phyloP scores from a whole-genome alignment of 805 yeast species.

The Nakazawaea wyomingensis region DNA sequence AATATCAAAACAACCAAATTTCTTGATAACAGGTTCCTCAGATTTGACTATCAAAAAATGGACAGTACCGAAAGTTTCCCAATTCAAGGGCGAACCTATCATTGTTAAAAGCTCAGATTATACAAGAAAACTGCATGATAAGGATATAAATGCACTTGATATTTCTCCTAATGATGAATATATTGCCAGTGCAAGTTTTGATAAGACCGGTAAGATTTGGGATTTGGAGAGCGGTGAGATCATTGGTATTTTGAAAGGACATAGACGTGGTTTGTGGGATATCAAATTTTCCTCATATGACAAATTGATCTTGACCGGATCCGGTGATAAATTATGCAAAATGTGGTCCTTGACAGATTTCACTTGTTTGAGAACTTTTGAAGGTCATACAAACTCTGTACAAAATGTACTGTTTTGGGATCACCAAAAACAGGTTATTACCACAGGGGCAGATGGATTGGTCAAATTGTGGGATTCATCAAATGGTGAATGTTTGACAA shows the following conservation, averaged over 20 bases:
- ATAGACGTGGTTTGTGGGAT: slow-evolving; percentile 93
- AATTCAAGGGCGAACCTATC: slow-evolving; percentile 19
- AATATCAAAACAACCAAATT: slow-evolving; percentile 45
- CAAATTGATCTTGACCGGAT: slow-evolving; percentile 70
- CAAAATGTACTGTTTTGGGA: slow-evolving; percentile 73
- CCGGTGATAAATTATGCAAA: slow-evolving; percentile 88
- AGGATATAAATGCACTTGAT: slow-evolving; percentile 87
- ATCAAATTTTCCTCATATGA: slow-evolving; percentile 78
- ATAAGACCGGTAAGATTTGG: slow-evolving; percentile 90
- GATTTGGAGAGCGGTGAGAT: slow-evolving; percentile 80
- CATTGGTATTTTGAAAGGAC: slow-evolving; percentile 80
- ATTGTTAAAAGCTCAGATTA: slow-evolving; percentile 63
- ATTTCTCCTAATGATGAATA: slow-evolving; percentile 84
- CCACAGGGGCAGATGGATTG: slow-evolving; percentile 92
- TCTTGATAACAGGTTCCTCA: slow-evolving; percentile 74
- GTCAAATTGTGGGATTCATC: slow-evolving; percentile 82
- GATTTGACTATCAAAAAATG: slow-evolving; percentile 86
- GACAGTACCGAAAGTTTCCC: slow-evolving; percentile 50
- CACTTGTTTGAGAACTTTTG: slow-evolving; percentile 75
- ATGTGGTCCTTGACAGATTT: slow-evolving; percentile 83
- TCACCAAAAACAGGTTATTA: slow-evolving; percentile 60
- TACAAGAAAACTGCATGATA: slow-evolving; percentile 95
- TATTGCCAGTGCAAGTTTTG: slow-evolving; percentile 93
- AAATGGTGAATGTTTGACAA: slow-evolving; percentile 72
- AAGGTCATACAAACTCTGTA: slow-evolving; percentile 91